Percentiles rank a stretch among this genome's conserved stretches.
Conservation (phyloP, 495 filamentous ascomycete genomes). For the Neurospora hispaniola region DNA sequence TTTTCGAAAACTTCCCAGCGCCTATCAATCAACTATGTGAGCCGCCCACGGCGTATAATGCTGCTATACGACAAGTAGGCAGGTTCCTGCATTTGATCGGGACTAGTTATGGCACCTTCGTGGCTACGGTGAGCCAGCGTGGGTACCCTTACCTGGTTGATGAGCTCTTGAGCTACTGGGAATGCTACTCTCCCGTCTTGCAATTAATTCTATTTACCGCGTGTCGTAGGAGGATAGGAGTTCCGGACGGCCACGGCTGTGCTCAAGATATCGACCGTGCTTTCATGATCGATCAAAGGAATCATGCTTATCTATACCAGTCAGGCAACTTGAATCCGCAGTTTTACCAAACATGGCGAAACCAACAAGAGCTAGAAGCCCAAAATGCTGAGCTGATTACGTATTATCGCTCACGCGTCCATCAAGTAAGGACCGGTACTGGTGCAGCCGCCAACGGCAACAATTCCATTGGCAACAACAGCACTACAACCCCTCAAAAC, state of each 20-base stretch:
- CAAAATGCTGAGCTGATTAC: not conserved
- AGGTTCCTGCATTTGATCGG: conserved; percentile 25
- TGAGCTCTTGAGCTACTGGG: conserved; percentile 43
- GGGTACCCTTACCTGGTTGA: conserved; percentile 49
- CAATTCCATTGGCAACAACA: not conserved
- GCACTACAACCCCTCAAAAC: not conserved
- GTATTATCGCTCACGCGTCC: not conserved
- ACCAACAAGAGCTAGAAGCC: not conserved
- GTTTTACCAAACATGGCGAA: not conserved
- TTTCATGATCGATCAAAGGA: conserved; percentile 27
- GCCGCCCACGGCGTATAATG: conserved; percentile 1
- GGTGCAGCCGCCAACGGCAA: not conserved
- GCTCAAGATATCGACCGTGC: conserved; percentile 21
- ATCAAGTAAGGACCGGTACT: not conserved
- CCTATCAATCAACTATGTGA: conserved; percentile 20
- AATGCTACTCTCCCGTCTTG: conserved; percentile 43
- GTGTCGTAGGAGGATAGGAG: conserved; percentile 30
- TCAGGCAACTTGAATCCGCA: not conserved
- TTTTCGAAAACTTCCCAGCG: conserved; percentile 43
- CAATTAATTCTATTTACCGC: conserved; percentile 52
- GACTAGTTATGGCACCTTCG: conserved; percentile 10
- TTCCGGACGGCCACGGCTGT: conserved; percentile 13
- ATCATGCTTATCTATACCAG: not conserved
- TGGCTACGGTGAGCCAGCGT: not conserved
- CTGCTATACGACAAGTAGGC: conserved; percentile 20